Evolutionary conservation across 2,329 filamentous ascomycete genomes (phyloP).

Genomic region (Exophiala dermatitidis): DNA sequence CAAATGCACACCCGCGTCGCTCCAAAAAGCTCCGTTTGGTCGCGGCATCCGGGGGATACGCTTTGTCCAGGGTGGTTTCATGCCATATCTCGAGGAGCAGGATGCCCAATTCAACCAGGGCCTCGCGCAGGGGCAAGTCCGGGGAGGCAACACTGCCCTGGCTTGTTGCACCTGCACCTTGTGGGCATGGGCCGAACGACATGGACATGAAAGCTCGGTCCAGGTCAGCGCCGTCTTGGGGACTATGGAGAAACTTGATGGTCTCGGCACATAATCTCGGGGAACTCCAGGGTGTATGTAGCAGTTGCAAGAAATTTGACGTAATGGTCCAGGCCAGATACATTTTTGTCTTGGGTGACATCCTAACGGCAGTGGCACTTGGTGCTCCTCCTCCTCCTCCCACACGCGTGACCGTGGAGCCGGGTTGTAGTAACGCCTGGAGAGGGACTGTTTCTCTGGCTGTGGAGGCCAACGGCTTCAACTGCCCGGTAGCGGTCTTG

Average conservation of each 20-base stretch:
- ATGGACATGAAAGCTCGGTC: not conserved
- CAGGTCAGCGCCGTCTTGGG: not conserved
- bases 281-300: not conserved
- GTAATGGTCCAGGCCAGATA: not conserved
- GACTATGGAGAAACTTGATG: not conserved
- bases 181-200: not conserved
- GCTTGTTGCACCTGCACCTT: not conserved
- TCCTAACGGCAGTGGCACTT: too few species aligned
- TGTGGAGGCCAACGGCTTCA: not conserved
- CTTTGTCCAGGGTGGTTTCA: slow-evolving; percentile 4
- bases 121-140: slow-evolving; percentile 1
- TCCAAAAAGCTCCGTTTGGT: not conserved
- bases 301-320: not conserved
- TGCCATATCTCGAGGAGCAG: slow-evolving; percentile 13
- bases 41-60: not conserved
- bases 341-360: not conserved
- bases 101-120: slow-evolving; percentile 10
- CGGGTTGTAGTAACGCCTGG: not conserved
- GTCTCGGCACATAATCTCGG: not conserved
- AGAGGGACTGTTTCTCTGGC: not conserved
- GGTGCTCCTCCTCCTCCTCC: too few species aligned
- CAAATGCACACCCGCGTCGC: not conserved
- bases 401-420: not conserved
- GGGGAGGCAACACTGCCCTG: not conserved
- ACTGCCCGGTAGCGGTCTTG: not conserved